Conservation (phyloP, 1,284 basidiomycete species). For the Coniferiporia sulphurascens region DNA sequence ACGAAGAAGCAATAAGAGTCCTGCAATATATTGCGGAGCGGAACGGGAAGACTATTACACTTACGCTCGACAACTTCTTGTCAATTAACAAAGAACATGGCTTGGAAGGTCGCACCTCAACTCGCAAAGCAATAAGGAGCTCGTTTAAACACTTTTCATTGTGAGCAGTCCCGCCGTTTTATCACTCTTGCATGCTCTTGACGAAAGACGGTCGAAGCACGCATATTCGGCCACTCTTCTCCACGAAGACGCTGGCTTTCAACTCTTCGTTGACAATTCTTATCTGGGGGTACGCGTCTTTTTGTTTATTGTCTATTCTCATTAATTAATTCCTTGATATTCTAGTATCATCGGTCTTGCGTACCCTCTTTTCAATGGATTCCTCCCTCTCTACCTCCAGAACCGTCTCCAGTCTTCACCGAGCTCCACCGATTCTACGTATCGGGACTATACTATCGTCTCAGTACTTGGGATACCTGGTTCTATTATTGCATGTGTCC, state of each 20-base stretch:
- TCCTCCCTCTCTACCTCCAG: conserved; percentile 49
- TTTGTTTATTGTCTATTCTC: not conserved
- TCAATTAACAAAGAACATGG: conserved; percentile 28
- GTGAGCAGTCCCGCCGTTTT: conserved; percentile 22
- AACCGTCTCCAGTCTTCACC: conserved; percentile 32
- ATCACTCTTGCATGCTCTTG: not conserved
- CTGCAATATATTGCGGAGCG: conserved; percentile 45
- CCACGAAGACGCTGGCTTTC: conserved; percentile 41
- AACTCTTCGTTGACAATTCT: conserved; percentile 50
- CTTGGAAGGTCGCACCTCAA: conserved; percentile 24
- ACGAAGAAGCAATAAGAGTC: conserved; percentile 50
- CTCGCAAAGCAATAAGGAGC: conserved; percentile 31
- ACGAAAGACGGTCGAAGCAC: conserved; percentile 28
- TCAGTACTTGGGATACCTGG: conserved; percentile 52
- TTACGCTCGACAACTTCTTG: conserved; percentile 42
- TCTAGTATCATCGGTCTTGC: conserved; percentile 50
- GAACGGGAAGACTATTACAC: conserved; percentile 43
- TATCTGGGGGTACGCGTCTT: conserved; percentile 41
- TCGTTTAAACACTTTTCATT: conserved; percentile 38
- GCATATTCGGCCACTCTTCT: conserved; percentile 48
- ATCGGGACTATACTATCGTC: conserved; percentile 47
- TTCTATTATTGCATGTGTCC: conserved; percentile 47
- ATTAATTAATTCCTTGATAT: not conserved
- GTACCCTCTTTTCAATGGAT: conserved; percentile 53
- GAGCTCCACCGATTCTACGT: conserved; percentile 33